phyloP scores from a whole-genome alignment of 495 filamentous ascomycete species.

The Aspergillus kassunensis region DNA sequence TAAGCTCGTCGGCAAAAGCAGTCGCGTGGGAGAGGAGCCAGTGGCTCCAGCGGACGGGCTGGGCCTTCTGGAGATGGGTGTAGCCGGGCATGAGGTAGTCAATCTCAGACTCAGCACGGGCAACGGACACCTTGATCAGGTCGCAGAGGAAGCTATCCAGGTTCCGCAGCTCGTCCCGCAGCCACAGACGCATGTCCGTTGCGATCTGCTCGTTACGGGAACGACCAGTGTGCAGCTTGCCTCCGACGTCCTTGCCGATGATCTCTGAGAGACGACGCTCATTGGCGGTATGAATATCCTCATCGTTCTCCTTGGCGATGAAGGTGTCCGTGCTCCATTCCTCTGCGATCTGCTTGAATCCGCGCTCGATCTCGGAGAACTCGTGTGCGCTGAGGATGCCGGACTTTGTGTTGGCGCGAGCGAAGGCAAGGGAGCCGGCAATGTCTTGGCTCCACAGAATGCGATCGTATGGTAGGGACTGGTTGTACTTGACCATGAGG shows the following conservation, averaged over 20 bases:
- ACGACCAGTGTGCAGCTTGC: slow-evolving; percentile 91
- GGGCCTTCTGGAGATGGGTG: slow-evolving; percentile 88
- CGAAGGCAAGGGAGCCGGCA: slow-evolving; percentile 77
- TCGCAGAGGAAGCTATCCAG: slow-evolving; percentile 67
- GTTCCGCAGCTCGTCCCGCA: slow-evolving; percentile 69
- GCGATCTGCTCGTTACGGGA: slow-evolving; percentile 92
- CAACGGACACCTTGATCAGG: slow-evolving; percentile 67
- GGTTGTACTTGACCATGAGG: slow-evolving; percentile 86
- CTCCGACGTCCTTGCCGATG: slow-evolving; percentile 79
- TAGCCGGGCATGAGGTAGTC: slow-evolving; percentile 64
- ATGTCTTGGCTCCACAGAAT: slow-evolving; percentile 80
- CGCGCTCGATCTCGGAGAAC: slow-evolving; percentile 70
- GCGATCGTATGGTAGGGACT: slow-evolving; percentile 80
- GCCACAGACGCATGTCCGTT: slow-evolving; percentile 91
- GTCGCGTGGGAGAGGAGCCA: slow-evolving; percentile 79
- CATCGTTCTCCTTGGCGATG: slow-evolving; percentile 43
- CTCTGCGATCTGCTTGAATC: slow-evolving; percentile 64
- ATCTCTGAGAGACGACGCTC: slow-evolving; percentile 87
- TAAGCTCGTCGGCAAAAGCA: slow-evolving; percentile 71
- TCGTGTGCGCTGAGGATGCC: slow-evolving; percentile 73
- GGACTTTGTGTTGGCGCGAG: slow-evolving; percentile 73
- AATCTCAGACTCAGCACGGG: slow-evolving; percentile 75
- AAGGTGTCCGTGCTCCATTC: slow-evolving; percentile 64
- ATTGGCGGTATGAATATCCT: slow-evolving; percentile 88
- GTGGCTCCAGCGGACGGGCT: slow-evolving; percentile 86